Base-by-base conservation (phyloP, 805 yeast species). In the Saccharomycopsis synnaedendra region DNA sequence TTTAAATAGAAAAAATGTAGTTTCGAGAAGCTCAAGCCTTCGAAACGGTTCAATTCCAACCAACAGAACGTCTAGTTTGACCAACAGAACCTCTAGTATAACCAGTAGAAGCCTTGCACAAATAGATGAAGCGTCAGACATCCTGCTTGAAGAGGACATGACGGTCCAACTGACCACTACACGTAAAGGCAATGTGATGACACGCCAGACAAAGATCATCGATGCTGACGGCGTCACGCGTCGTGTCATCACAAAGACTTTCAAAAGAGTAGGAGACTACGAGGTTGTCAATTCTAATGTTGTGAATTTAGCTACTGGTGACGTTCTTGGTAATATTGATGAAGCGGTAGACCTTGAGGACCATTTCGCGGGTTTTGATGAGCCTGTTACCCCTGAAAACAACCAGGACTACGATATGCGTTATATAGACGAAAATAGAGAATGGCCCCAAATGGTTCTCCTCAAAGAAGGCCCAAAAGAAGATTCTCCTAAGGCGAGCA, bases 321-420 rank as follows among this genome's bases (percentile, higher is more conserved):
- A 46, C 38, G 52, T 48, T 31, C 27, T 51, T 8, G 46, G 40
- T 5, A 46, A 46, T 11, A 28, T 51, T 6, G 46, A 40, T 5
- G 50, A 49, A 19, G 19, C 46, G 30, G 50, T 48, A 32, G 48
- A 51, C 32, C 37, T 46, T 39, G 50, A 49, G 6, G 47, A 33
- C 9, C 51, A 48, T 35, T 51, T 51, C 43, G 51, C 44, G 31
- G 54, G 52, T 3, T 51, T 51, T 45, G 54, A 51, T 39, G 47
- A 39, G 7, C 10, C 46, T 11, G 7, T 46, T 37, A 7, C 34
- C 3, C 33, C 19, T 10, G 28, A 30, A 11, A 31, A 32, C 10
- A 37, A 39, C 19, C 19, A 19, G 19, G 19, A 19, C 19, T 19
- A 19, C 19, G 19, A 19, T 19, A 19, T 19, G 19, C 19, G 19